Base-by-base conservation (phyloP, 108 stramenopile genomes). In the Nannochloropsis salina region DNA sequence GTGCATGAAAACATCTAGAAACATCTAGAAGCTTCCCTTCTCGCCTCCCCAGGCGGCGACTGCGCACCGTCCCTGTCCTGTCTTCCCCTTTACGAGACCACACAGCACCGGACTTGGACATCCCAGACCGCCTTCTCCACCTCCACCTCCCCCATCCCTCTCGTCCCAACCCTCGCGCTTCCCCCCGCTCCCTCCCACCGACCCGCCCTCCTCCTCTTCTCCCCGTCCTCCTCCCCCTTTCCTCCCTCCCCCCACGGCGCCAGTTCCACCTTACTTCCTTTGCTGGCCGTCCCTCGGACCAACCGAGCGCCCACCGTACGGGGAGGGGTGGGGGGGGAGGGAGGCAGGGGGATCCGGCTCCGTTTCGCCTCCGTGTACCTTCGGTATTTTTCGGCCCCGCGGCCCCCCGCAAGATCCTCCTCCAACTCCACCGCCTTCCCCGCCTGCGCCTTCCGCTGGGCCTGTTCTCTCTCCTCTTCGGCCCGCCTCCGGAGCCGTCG, bases 391-490 rank as follows among this genome's bases (percentile, higher is more conserved):
- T 45, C 80, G 31, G 82, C 86, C 80, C 45, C 86, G 18, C 82
- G 80, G 61, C 61, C 2, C 86, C 82, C 81, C 82, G 43, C 45
- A 80, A 42, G 44, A 44, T 86, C 86, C 45, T 45, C 42, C 40
- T 82, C 41, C 45, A 45, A 45, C 82, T 61, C 51, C 21, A 81
- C 81, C 42, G 45, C 41, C n/a, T 45, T 82, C 86, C 51, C 80
- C 81, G 44, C 81, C 41, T 74, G 42, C 15, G 51, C 81, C 81
- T 81, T 45, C 44, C 42, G 80, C 41, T 81, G 41, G 9, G 42
- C 43, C 86, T 74, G 81, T 61, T 86, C 86, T 45, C 82, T 86
- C 81, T 61, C 51, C 11, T 44, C 86, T n/a, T 86, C 45, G 45
- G 81, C 86, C 41, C 47, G 42, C 18, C 82, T 9, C 47, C 45